Evolutionary conservation across 768 basidiomycete genomes (phyloP).

Genomic region (Lentinula aciculospora): DNA sequence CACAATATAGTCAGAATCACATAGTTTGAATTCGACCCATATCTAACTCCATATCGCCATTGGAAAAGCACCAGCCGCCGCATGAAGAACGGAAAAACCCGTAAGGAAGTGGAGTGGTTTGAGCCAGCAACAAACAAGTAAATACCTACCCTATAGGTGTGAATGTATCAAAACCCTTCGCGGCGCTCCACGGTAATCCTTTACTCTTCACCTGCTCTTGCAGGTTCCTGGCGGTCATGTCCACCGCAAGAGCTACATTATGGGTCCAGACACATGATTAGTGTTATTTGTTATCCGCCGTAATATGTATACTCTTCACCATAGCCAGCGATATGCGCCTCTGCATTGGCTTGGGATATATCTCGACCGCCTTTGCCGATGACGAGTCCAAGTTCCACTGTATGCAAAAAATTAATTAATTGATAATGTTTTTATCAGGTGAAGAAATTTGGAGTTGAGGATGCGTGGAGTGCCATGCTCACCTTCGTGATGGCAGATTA

Average conservation of each 20-base stretch:
- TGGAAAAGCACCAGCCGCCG: no score
- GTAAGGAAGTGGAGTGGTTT: background rate
- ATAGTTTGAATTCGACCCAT: background rate
- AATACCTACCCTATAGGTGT: conserved; percentile 74
- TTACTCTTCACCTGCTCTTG: conserved; percentile 90
- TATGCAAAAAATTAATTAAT: background rate
- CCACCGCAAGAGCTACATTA: conserved; percentile 76
- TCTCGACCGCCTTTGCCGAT: conserved; percentile 86
- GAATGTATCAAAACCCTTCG: conserved; percentile 97
- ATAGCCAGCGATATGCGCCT: conserved; percentile 85
- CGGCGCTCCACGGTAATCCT: conserved; percentile 96
- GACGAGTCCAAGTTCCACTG: conserved; percentile 95
- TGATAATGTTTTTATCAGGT: no score
- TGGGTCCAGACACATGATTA: background rate
- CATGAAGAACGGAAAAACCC: background rate
- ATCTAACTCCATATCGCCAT: background rate
- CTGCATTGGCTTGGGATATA: conserved; percentile 67
- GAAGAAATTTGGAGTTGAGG: background rate
- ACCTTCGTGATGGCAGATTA: conserved; percentile 92
- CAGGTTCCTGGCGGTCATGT: conserved; percentile 94
- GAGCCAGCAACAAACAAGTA: background rate
- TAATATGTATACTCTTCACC: conserved; percentile 45
- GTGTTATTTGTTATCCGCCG: no score
- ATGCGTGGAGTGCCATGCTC: background rate
- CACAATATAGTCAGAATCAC: background rate